Evolutionary conservation across 208 protist species (phyloP).

Genomic region (Trypanosoma brucei): DNA sequence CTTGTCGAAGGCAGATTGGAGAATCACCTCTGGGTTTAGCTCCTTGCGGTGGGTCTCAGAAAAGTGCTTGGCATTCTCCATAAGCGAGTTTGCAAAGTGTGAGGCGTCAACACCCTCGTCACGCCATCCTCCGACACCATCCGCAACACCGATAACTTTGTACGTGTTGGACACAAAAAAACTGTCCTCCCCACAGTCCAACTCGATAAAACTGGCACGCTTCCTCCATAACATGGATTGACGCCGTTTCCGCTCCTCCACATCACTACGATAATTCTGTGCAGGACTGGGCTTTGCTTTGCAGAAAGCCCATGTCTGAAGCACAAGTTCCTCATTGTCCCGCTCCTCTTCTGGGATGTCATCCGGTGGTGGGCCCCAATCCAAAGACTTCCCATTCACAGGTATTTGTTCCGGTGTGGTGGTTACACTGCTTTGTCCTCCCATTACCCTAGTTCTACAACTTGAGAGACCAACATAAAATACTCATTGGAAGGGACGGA

Average conservation of each 20-base stretch:
- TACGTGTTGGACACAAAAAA: conserved; percentile 92
- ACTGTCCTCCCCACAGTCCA: conserved; percentile 92
- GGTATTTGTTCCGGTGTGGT: conserved; percentile 18
- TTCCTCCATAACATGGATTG: conserved; percentile 75
- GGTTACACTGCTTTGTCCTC: conserved; percentile 33
- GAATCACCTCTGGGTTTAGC: conserved; percentile 78
- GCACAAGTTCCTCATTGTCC: conserved; percentile 80
- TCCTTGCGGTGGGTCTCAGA: conserved; percentile 78
- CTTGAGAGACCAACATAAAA: not conserved
- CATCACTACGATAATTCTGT: conserved; percentile 76
- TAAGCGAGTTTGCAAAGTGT: conserved; percentile 82
- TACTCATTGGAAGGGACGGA: not conserved
- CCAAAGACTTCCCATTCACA: conserved; percentile 10
- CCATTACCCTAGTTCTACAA: conserved; percentile 22
- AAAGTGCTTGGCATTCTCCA: conserved; percentile 89
- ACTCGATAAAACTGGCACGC: conserved; percentile 84
- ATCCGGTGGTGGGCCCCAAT: conserved; percentile 73
- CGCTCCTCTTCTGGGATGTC: conserved; percentile 63
- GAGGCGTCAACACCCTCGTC: conserved; percentile 80
- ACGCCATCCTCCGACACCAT: conserved; percentile 90
- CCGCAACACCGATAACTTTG: conserved; percentile 88
- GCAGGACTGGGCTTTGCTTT: conserved; percentile 77
- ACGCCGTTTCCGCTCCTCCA: conserved; percentile 70
- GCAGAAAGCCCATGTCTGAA: conserved; percentile 90
- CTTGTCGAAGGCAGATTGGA: conserved; percentile 77